A percentile compares a stretch with the other conserved stretches of the same genome.
phyloP scores from a whole-genome alignment of 2,329 filamentous ascomycete genomes.

The Lecanicillium sp. region DNA sequence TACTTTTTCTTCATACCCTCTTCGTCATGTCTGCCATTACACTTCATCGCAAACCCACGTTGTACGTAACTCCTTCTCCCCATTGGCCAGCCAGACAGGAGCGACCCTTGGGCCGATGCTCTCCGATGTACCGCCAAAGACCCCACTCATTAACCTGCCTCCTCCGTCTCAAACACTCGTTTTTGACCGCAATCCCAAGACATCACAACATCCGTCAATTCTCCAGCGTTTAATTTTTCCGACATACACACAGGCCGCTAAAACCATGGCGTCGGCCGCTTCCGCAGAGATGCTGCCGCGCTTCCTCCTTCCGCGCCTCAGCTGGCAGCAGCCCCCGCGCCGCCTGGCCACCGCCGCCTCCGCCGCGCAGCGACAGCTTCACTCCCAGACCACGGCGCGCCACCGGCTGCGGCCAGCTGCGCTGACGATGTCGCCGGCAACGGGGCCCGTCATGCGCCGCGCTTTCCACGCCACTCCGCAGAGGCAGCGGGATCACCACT shows the following conservation, averaged over 20 bases:
- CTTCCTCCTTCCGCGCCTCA: conserved; percentile 50
- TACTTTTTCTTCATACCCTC: too few species aligned
- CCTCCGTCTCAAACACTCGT: conserved; percentile 5
- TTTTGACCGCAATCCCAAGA: not conserved
- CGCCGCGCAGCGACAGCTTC: conserved; percentile 19
- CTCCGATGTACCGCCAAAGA: conserved; percentile 5
- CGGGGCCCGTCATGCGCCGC: conserved; percentile 28
- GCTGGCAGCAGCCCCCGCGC: conserved; percentile 37
- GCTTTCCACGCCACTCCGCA: conserved; percentile 62
- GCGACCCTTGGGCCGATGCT: not conserved
- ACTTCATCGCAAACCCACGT: too few species aligned
- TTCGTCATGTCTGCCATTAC: too few species aligned
- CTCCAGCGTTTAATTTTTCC: too few species aligned
- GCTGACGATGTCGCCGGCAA: conserved; percentile 14
- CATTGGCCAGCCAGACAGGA: too few species aligned
- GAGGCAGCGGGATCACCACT: conserved; percentile 76
- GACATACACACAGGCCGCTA: not conserved
- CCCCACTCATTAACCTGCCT: conserved; percentile 10
- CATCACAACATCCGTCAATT: not conserved
- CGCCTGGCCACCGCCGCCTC: conserved; percentile 22
- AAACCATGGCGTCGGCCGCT: conserved; percentile 9
- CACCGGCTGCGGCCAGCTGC: conserved; percentile 16
- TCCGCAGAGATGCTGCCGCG: conserved; percentile 40
- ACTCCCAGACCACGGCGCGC: conserved; percentile 12
- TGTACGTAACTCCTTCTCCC: too few species aligned